phyloP scores from a whole-genome alignment of 169 alveolate genomes.

The Eimeria falciformis region DNA sequence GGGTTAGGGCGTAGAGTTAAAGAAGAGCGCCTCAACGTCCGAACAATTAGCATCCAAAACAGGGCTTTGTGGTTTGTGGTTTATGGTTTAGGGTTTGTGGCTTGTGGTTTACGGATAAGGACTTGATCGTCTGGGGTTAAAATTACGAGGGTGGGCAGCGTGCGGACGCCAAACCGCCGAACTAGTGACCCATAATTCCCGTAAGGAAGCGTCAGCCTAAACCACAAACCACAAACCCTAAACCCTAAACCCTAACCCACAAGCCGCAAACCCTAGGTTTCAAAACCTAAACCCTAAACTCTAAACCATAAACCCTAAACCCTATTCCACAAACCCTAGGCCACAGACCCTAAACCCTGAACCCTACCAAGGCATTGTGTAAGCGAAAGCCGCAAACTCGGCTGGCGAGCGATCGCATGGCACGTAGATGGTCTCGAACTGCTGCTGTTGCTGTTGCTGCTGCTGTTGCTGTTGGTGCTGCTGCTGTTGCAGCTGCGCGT shows the following conservation, averaged over 20 bases:
- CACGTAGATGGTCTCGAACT: conserved; percentile 49
- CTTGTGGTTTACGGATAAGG: conserved; percentile 10
- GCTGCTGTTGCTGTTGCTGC: conserved; percentile 26
- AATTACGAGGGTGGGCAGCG: conserved; percentile 47
- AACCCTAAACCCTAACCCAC: neutral
- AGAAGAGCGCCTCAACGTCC: too few relatives aligned
- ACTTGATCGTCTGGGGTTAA: conserved; percentile 56
- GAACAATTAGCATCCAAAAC: too few relatives aligned
- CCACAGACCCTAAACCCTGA: neutral
- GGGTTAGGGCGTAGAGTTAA: too few relatives aligned
- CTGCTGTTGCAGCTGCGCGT: conserved; percentile 39
- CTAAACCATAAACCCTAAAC: neutral
- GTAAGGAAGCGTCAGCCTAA: conserved; percentile 63
- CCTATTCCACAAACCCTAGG: neutral
- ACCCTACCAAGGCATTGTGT: conserved; percentile 70
- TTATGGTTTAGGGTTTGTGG: neutral
- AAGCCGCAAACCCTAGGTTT: too few relatives aligned
- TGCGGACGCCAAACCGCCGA: conserved; percentile 24
- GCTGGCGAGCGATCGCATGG: conserved; percentile 31
- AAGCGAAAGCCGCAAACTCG: conserved; percentile 58
- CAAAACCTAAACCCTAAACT: conserved; percentile 5
- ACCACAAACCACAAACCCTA: conserved; percentile 4
- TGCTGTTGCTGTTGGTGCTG: conserved; percentile 10
- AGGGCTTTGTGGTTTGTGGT: too few relatives aligned
- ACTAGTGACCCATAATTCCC: conserved; percentile 22